phyloP scores from a whole-genome alignment of 139 green algal genomes.

The Ostreobium quekettii region DNA sequence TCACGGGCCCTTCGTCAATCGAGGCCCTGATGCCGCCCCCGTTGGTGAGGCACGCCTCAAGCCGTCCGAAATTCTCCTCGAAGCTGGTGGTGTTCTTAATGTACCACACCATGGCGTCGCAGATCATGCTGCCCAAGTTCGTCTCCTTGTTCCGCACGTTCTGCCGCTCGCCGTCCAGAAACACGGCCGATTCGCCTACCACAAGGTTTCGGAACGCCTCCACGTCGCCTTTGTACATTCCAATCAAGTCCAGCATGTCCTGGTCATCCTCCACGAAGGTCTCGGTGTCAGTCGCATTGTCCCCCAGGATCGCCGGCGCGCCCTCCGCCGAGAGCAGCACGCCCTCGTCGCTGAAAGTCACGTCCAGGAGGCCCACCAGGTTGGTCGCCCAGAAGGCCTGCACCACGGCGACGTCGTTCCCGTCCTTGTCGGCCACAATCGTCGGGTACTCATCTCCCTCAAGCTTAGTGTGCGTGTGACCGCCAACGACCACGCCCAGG shows the following conservation, averaged over 20 bases:
- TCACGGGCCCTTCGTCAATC: conserved; percentile 23
- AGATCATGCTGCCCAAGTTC: conserved; percentile 28
- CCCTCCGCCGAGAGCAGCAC: background rate
- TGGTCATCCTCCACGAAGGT: background rate
- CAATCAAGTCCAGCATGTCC: background rate
- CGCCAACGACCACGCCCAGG: background rate
- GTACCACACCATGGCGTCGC: conserved; percentile 22
- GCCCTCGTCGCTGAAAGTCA: background rate
- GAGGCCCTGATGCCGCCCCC: conserved; percentile 21
- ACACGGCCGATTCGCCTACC: background rate
- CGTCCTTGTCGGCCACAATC: conserved; percentile 3
- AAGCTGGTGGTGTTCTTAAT: conserved; percentile 11
- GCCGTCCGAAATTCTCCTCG: no score
- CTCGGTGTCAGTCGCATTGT: background rate
- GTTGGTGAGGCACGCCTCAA: conserved; percentile 21
- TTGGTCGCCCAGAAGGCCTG: background rate
- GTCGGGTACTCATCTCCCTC: background rate
- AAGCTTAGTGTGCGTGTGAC: background rate
- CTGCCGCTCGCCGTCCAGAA: conserved; percentile 14
- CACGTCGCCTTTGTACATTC: conserved; percentile 1
- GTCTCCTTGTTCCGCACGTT: conserved; percentile 20
- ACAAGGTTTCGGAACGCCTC: no score
- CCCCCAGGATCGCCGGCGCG: background rate
- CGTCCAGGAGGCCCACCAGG: background rate
- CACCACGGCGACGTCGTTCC: background rate